Evolutionary conservation across 75 land plant genomes (phyloP).

Genomic region (Cryptomeria japonica): DNA sequence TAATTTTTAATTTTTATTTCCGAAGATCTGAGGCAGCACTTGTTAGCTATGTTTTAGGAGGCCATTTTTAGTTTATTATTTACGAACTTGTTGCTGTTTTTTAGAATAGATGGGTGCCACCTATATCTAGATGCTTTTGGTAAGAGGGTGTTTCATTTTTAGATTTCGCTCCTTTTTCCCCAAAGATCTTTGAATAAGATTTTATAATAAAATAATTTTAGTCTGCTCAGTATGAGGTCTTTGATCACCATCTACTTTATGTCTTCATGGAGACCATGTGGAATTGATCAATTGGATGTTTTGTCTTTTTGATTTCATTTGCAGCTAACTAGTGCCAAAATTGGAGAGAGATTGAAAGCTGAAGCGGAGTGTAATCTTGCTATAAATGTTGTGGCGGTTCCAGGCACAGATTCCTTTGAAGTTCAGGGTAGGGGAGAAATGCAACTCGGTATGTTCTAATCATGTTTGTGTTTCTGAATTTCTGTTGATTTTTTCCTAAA

Average conservation of each 20-base stretch:
- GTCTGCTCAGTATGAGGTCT: background rate
- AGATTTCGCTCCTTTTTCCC: background rate
- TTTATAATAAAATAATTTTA: background rate
- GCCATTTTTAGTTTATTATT: too few relatives aligned
- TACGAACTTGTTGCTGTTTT: too few relatives aligned
- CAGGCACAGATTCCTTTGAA: constrained; percentile 85
- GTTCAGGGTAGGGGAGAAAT: constrained; percentile 99
- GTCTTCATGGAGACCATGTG: background rate
- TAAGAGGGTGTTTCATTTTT: background rate
- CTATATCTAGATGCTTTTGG: background rate
- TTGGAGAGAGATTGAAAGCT: constrained; percentile 86
- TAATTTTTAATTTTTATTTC: too few relatives aligned
- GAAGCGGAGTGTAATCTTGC: constrained; percentile 97
- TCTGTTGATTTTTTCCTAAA: background rate
- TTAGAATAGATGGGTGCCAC: too few relatives aligned
- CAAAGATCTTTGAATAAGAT: background rate
- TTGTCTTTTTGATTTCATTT: constrained; percentile 1
- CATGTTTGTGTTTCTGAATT: background rate
- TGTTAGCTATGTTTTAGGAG: too few relatives aligned
- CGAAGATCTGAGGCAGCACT: too few relatives aligned
- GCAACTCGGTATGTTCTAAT: constrained; percentile 71
- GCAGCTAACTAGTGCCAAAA: constrained; percentile 93
- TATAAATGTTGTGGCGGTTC: constrained; percentile 81
- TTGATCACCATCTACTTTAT: background rate
- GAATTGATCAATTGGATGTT: background rate